Evolutionary conservation across 345 rosid genomes (phyloP).

Genomic region (Murraya paniculata): DNA sequence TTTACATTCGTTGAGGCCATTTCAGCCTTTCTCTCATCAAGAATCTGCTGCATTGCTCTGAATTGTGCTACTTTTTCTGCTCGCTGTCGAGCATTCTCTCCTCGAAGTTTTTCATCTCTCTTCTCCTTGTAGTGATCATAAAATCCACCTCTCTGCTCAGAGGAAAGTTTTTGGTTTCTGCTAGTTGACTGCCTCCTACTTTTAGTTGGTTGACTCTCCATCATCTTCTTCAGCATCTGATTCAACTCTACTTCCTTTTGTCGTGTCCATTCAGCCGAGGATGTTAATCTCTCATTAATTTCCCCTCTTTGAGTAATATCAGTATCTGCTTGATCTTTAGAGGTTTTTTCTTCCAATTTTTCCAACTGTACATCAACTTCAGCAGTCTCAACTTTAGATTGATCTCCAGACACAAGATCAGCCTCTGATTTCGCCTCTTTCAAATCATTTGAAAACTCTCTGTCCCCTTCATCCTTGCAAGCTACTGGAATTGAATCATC

Average conservation of each 20-base stretch:
- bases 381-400: conserved; percentile 23
- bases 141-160: conserved; percentile 53
- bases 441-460: conserved; percentile 23
- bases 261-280: conserved; percentile 47
- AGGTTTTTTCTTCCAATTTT: conserved; percentile 20
- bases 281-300: conserved; percentile 24
- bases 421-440: conserved; percentile 29
- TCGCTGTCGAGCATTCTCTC: conserved; percentile 45
- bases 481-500: conserved; percentile 27
- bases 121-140: conserved; percentile 56
- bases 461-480: conserved; percentile 21
- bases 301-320: conserved; percentile 28
- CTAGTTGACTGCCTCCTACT: conserved; percentile 21
- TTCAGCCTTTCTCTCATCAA: conserved; percentile 50
- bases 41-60: conserved; percentile 47
- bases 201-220: conserved; percentile 31
- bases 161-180: conserved; percentile 24
- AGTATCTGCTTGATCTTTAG: conserved; percentile 24
- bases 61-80: conserved; percentile 52
- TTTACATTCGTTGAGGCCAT: conserved; percentile 35
- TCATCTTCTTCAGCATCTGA: conserved; percentile 49
- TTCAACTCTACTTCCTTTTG: conserved; percentile 59
- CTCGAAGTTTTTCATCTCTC: conserved; percentile 59
- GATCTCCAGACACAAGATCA: conserved; percentile 20
- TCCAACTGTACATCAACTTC: conserved; percentile 27